Evolutionary conservation across 177 flowering plant species (phyloP).

Genomic region (Tripterygium wilfordii): DNA sequence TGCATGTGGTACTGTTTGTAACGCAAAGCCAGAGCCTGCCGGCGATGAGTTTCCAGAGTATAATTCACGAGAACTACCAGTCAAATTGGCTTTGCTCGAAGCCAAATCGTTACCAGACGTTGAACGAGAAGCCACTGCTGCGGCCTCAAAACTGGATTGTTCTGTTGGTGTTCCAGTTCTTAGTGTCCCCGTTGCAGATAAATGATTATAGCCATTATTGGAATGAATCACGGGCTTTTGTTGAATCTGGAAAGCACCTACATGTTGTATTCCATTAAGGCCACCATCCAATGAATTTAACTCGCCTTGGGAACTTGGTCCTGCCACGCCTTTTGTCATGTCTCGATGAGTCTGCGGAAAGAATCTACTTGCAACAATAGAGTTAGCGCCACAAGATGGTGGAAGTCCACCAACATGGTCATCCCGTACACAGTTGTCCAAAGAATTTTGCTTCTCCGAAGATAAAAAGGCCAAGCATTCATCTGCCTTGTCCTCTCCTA

Average conservation of each 20-base stretch:
- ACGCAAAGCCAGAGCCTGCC: background rate
- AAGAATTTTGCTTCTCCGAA: constrained; percentile 20
- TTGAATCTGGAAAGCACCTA: constrained; percentile 18
- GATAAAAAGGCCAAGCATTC: constrained; percentile 5
- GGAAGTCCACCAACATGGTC: constrained; percentile 15
- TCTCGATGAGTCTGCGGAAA: constrained; percentile 15
- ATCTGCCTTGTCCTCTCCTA: constrained; percentile 44
- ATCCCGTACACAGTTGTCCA: constrained; percentile 9
- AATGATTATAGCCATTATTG: constrained; percentile 9
- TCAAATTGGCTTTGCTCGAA: background rate
- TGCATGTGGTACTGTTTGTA: background rate
- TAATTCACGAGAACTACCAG: constrained; percentile 1
- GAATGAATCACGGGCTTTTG: constrained; percentile 19
- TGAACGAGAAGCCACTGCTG: constrained; percentile 4
- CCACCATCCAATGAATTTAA: constrained; percentile 12
- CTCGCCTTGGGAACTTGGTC: constrained; percentile 22
- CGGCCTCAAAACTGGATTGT: background rate
- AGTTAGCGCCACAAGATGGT: constrained; percentile 11
- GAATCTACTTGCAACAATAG: constrained; percentile 12
- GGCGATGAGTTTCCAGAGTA: background rate
- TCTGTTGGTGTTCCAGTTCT: constrained; percentile 3
- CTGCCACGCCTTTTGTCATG: constrained; percentile 16
- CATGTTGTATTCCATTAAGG: constrained; percentile 14
- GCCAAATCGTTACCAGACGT: background rate
- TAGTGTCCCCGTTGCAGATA: constrained; percentile 11